Percentiles rank a stretch among this genome's conserved stretches.
Conservation (phyloP, 1,139 yeast species). For the Lodderomyces metapsilosis region DNA sequence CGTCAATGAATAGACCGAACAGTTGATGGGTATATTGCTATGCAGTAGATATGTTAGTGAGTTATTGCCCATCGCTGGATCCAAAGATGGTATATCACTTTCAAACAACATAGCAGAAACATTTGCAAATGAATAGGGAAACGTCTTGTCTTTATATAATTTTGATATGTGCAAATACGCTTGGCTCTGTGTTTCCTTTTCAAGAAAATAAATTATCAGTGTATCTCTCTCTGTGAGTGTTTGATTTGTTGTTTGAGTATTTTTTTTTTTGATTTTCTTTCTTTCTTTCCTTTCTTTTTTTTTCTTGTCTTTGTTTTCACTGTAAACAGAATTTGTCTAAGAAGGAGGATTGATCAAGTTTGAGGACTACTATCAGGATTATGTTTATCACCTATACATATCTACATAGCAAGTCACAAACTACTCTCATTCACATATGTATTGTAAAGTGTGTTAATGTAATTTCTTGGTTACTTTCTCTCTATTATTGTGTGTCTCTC, state of each 20-base stretch:
- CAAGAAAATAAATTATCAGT: not conserved
- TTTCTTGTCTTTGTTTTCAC: too few species aligned
- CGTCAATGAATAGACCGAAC: conserved; percentile 39
- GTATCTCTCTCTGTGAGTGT: too few species aligned
- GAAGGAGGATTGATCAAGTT: too few species aligned
- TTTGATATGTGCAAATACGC: conserved; percentile 1
- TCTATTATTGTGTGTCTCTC: too few species aligned
- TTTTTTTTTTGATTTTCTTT: not conserved
- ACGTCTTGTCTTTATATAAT: not conserved
- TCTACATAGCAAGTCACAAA: too few species aligned
- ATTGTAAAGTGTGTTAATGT: too few species aligned
- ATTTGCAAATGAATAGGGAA: not conserved
- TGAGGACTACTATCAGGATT: too few species aligned
- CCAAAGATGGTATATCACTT: conserved; percentile 6
- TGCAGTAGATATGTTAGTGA: conserved; percentile 16
- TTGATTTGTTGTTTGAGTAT: not conserved
- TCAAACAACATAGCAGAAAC: not conserved
- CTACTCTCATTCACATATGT: too few species aligned
- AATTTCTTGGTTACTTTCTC: too few species aligned
- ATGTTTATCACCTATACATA: too few species aligned
- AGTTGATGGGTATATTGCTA: conserved; percentile 26
- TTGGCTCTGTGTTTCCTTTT: not conserved
- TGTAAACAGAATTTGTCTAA: too few species aligned
- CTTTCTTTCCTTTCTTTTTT: not conserved
- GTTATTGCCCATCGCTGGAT: conserved; percentile 13